These are phyloP conservation scores for Beauveria pseudobassiana DNA, from an alignment of 2,329 filamentous ascomycete genomes.

Conservation along the genomic window DNA sequence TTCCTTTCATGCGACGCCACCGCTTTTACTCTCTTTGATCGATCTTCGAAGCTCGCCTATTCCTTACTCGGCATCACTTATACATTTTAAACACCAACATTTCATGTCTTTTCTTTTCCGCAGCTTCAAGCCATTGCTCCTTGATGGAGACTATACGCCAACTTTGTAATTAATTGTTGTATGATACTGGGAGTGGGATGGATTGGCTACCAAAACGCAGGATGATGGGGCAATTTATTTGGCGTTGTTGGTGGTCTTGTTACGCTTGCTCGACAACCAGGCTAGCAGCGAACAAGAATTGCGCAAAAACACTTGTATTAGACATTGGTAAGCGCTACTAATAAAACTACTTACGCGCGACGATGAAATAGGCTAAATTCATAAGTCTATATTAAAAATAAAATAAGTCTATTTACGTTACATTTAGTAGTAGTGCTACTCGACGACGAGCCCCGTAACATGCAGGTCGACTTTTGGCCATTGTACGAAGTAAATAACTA, in stretches of 20 bases:
- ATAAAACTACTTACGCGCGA: too few species aligned
- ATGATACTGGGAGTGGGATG: not conserved
- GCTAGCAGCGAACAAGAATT: too few species aligned
- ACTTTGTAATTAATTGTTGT: constrained; percentile 6
- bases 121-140: not conserved
- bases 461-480: too few species aligned
- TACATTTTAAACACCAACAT: not conserved
- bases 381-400: too few species aligned
- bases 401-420: too few species aligned
- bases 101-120: not conserved
- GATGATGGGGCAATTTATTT: not conserved
- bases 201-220: not conserved
- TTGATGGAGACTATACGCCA: constrained; percentile 3
- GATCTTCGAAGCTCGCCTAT: not conserved
- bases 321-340: too few species aligned
- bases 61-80: not conserved
- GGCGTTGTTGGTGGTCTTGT: not conserved
- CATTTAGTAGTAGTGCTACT: too few species aligned
- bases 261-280: not conserved
- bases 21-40: not conserved
- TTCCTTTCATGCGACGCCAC: not conserved
- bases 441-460: too few species aligned
- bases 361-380: too few species aligned
- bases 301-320: not conserved
- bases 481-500: too few species aligned